Evolutionary conservation across 2,329 filamentous ascomycete species (phyloP).

Genomic region (Sclerotinia glacialis): DNA sequence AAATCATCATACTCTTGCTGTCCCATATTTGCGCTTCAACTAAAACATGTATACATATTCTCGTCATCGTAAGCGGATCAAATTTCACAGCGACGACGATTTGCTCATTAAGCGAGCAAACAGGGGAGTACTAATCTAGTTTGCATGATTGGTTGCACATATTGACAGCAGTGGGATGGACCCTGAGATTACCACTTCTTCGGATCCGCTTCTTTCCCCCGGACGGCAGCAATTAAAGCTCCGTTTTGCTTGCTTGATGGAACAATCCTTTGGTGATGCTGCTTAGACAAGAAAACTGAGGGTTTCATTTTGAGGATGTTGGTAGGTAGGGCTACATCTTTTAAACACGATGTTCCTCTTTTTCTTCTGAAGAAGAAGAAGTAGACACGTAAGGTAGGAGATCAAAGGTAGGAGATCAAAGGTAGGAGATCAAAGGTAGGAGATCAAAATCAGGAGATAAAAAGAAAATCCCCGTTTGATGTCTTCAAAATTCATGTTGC

Average conservation of each 20-base stretch:
- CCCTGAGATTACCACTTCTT: not conserved
- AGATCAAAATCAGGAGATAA: not conserved
- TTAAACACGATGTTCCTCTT: too few relatives aligned
- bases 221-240: not conserved
- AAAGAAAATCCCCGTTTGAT: not conserved
- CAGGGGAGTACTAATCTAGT: constrained; percentile 13
- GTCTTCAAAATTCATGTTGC: not conserved
- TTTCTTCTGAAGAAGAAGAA: not conserved
- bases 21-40: not conserved
- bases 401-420: not conserved
- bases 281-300: not conserved
- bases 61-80: not conserved
- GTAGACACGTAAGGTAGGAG: not conserved
- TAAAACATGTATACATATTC: too few relatives aligned
- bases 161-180: not conserved
- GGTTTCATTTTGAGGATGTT: not conserved
- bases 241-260: not conserved
- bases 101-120: constrained; percentile 5
- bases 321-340: not conserved
- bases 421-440: not conserved
- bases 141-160: not conserved
- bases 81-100: not conserved
- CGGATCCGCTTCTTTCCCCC: constrained; percentile 15
- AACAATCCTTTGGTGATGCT: not conserved
- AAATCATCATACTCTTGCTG: not conserved